Percentiles rank a stretch among this genome's conserved stretches.
Evolutionary conservation across 2,329 filamentous ascomycete species (phyloP).

Genomic region (Sarocladium oryzae): DNA sequence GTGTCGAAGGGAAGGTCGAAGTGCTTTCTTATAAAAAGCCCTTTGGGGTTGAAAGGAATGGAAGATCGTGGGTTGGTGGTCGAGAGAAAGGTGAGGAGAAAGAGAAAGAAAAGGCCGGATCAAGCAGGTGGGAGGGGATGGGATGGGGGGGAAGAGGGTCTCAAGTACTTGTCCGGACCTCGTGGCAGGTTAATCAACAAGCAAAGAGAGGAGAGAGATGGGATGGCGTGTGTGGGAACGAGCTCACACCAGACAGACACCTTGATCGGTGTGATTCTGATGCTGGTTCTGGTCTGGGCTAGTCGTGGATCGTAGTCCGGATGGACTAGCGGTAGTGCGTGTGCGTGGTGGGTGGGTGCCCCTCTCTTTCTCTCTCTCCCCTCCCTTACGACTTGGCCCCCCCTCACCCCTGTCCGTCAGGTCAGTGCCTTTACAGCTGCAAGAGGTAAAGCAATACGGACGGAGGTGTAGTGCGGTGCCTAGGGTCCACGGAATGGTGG

Average conservation of each 20-base stretch:
- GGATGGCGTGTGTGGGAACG: background rate
- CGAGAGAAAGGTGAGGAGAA: conserved; percentile 12
- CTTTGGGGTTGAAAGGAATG: conserved; percentile 15
- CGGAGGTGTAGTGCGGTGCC: too few species aligned
- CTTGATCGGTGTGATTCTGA: too few species aligned
- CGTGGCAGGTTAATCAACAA: conserved; percentile 3
- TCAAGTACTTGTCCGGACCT: background rate
- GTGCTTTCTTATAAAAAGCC: conserved; percentile 2
- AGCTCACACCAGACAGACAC: too few species aligned
- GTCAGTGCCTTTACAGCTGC: too few species aligned
- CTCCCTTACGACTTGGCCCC: too few species aligned
- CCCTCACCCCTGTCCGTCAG: too few species aligned
- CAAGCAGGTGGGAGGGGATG: background rate
- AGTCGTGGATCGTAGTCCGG: background rate
- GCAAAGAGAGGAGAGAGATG: too few species aligned
- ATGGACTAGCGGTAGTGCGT: too few species aligned
- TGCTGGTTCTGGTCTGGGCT: background rate
- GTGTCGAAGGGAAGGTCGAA: conserved; percentile 19
- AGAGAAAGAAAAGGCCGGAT: conserved; percentile 15
- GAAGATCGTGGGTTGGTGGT: conserved; percentile 11
- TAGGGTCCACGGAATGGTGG: too few species aligned
- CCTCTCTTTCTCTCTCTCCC: too few species aligned
- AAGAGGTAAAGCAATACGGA: too few species aligned
- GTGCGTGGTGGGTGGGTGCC: too few species aligned
- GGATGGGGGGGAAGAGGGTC: background rate